These are phyloP conservation scores for Vanrija sp. DNA, from an alignment of 1,284 basidiomycete species.

Conservation along the genomic window DNA sequence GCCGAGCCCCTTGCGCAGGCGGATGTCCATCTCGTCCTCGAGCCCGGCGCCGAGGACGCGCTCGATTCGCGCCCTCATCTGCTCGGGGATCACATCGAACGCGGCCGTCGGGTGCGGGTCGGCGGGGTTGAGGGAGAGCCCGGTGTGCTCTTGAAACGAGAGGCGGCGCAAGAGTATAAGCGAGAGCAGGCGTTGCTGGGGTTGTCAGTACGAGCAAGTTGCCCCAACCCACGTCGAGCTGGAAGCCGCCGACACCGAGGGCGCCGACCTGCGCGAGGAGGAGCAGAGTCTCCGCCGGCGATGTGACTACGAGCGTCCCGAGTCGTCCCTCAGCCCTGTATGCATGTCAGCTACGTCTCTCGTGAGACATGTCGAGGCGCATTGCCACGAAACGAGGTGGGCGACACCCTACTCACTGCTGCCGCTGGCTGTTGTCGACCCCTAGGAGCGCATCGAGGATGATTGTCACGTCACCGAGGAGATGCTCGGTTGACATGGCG, in stretches of 20 bases:
- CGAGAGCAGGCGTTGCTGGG: conserved; percentile 37
- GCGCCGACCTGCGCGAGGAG: conserved; percentile 44
- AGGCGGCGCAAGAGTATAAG: conserved; percentile 37
- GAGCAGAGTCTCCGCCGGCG: conserved; percentile 34
- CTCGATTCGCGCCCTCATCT: conserved; percentile 34
- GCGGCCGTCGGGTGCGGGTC: conserved; percentile 28
- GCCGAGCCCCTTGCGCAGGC: conserved; percentile 41
- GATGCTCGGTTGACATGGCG: conserved; percentile 40
- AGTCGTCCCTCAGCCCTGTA: conserved; percentile 38
- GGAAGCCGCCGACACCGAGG: conserved; percentile 44
- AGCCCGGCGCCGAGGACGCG: conserved; percentile 38
- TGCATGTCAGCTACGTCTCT: neutral
- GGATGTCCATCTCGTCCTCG: conserved; percentile 41
- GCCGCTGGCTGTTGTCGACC: conserved; percentile 24
- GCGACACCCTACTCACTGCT: conserved; percentile 26
- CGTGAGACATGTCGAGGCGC: neutral
- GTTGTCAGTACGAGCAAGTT: neutral
- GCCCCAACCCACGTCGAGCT: conserved; percentile 34
- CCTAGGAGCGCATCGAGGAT: conserved; percentile 39
- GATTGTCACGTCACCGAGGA: conserved; percentile 35
- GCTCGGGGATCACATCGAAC: conserved; percentile 38
- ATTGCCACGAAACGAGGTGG: neutral
- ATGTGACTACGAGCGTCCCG: conserved; percentile 21
- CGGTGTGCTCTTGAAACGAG: conserved; percentile 32
- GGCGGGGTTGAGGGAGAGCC: conserved; percentile 29